These are phyloP conservation scores for Henckelia pumila DNA, from an alignment of 257 asterid species.

Conservation along the genomic window DNA sequence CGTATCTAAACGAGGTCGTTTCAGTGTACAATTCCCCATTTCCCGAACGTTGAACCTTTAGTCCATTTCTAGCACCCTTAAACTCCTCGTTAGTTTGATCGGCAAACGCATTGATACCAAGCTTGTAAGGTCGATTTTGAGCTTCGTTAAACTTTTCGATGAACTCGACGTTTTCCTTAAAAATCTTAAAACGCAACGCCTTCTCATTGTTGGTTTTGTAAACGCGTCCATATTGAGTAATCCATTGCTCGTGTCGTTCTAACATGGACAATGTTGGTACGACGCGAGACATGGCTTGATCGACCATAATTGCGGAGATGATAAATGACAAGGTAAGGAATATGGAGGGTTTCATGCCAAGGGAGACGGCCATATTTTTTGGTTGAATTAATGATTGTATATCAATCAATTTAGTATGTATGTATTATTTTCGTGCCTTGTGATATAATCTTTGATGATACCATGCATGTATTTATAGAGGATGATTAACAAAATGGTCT, in stretches of 20 bases:
- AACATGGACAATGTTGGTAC: conserved; percentile 6
- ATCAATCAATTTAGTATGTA: too few relatives aligned
- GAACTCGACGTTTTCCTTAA: conserved; percentile 23
- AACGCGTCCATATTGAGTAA: background rate
- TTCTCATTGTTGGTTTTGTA: conserved; percentile 1
- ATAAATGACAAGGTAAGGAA: conserved; percentile 1
- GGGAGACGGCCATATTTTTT: conserved; percentile 6
- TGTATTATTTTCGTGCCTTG: too few relatives aligned
- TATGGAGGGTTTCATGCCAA: conserved; percentile 7
- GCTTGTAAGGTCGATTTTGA: conserved; percentile 11
- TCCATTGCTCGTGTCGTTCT: conserved; percentile 30
- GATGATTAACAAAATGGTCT: too few relatives aligned
- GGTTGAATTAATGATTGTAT: too few relatives aligned
- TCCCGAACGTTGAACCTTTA: background rate
- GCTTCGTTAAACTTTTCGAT: conserved; percentile 20
- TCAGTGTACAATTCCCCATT: background rate
- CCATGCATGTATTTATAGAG: too few relatives aligned
- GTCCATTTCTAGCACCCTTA: conserved; percentile 18
- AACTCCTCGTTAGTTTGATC: conserved; percentile 31
- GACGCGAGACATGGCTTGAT: conserved; percentile 21
- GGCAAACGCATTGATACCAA: conserved; percentile 27
- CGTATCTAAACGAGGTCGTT: conserved; percentile 20
- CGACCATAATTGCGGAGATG: conserved; percentile 1
- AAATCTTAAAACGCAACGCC: conserved; percentile 20
- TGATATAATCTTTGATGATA: too few relatives aligned